Percentiles rank a stretch among this genome's conserved stretches.
Conservation (phyloP, 129 eudicot species). For the Pulicaria dysenterica region DNA sequence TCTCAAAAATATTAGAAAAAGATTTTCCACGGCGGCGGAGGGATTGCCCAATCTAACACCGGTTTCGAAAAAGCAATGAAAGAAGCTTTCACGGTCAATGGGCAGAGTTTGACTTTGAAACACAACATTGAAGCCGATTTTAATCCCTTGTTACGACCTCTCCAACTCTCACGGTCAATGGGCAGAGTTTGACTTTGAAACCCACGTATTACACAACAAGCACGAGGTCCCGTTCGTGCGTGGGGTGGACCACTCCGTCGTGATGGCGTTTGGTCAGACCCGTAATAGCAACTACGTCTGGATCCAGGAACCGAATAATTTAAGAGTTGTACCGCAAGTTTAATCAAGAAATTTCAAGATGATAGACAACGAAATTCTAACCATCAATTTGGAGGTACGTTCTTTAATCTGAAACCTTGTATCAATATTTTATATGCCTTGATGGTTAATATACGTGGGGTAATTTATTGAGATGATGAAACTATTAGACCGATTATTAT, state of each 20-base stretch:
- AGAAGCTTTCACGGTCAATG: conserved; percentile 59
- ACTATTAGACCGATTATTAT: no score
- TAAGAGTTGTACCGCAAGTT: no score
- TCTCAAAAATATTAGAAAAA: no score
- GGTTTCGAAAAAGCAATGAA: conserved; percentile 64
- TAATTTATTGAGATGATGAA: no score
- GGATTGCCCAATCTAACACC: conserved; percentile 29
- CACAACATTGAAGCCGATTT: conserved; percentile 81
- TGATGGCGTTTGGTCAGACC: conserved; percentile 85
- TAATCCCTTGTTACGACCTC: conserved; percentile 91
- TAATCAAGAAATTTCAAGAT: no score
- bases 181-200: conserved; percentile 62
- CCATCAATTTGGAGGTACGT: no score
- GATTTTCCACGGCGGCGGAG: conserved; percentile 34
- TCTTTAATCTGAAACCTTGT: no score
- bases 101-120: conserved; percentile 62
- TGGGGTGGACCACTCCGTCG: conserved; percentile 95
- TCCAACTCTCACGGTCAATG: conserved; percentile 75
- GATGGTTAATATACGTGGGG: no score
- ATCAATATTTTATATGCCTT: no score
- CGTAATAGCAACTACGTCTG: conserved; percentile 74
- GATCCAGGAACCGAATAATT: no score
- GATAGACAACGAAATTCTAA: no score
- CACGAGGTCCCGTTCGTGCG: conserved; percentile 93
- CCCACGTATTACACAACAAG: conserved; percentile 89